Evolutionary conservation across 2,329 filamentous ascomycete species (phyloP).

Genomic region (Clonostachys rhizophaga): DNA sequence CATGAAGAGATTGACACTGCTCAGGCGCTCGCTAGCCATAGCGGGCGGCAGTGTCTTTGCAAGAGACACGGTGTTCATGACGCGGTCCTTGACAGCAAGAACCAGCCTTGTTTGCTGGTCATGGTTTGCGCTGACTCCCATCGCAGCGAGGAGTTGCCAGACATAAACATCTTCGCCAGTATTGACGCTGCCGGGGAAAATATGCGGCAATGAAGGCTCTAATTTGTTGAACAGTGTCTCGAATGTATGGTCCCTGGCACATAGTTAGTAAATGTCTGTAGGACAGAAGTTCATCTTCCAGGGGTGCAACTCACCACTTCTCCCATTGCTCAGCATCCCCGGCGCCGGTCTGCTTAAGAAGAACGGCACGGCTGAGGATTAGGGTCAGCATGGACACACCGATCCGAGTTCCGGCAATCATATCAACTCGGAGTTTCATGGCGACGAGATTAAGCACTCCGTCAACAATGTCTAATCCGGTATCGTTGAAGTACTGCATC

Average conservation of each 20-base stretch:
- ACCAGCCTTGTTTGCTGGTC: conserved; percentile 95
- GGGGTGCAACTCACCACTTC: conserved; percentile 60
- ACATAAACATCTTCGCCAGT: conserved; percentile 92
- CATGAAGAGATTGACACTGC: conserved; percentile 98
- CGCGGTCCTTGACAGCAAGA: conserved; percentile 92
- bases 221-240: conserved; percentile 82
- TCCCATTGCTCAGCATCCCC: conserved; percentile 70
- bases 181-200: conserved; percentile 90
- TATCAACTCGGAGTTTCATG: conserved; percentile 75
- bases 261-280: conserved; percentile 21
- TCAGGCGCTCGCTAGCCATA: conserved; percentile 77
- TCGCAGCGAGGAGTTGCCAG: conserved; percentile 95
- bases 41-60: conserved; percentile 86
- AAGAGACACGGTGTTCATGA: conserved; percentile 89
- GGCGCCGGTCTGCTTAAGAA: conserved; percentile 77
- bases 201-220: conserved; percentile 75
- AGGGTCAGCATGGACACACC: conserved; percentile 89
- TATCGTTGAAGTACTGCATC: conserved; percentile 86
- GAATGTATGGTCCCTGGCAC: conserved; percentile 66
- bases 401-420: conserved; percentile 82
- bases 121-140: conserved; percentile 87
- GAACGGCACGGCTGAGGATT: conserved; percentile 88
- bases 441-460: conserved; percentile 84
- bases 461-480: conserved; percentile 84
- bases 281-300: neutral